A percentile compares a stretch with the other conserved stretches of the same genome.
Evolutionary conservation across 345 rosid genomes (phyloP).

Genomic region (Schrenkiella parvula): DNA sequence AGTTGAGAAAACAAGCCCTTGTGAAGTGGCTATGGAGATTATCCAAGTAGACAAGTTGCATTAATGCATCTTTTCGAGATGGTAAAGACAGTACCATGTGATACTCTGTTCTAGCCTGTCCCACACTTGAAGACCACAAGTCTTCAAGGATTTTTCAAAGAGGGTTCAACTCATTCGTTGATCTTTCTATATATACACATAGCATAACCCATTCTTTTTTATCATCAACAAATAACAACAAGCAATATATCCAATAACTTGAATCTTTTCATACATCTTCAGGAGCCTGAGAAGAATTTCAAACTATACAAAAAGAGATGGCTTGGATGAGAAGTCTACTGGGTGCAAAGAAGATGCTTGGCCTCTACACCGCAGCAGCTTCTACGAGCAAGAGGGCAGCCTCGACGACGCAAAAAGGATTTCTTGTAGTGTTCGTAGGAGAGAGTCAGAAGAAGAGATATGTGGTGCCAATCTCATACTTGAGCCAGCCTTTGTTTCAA

Average conservation of each 20-base stretch:
- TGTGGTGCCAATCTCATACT: too few relatives aligned
- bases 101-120: not conserved
- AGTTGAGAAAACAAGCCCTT: conserved; percentile 18
- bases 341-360: not conserved
- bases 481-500: too few relatives aligned
- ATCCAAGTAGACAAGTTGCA: not conserved
- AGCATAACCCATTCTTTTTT: not conserved
- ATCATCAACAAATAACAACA: conserved; percentile 21
- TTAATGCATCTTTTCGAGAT: not conserved
- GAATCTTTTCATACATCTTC: conserved; percentile 12
- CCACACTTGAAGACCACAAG: conserved; percentile 14
- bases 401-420: not conserved
- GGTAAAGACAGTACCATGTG: conserved; percentile 30
- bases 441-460: too few relatives aligned
- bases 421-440: not conserved
- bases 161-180: not conserved
- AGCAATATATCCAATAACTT: not conserved
- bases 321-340: not conserved
- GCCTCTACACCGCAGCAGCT: not conserved
- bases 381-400: not conserved
- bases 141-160: not conserved
- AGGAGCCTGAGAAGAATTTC: not conserved
- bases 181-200: conserved; percentile 19
- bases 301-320: not conserved
- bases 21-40: too few relatives aligned